Evolutionary conservation across 2,329 filamentous ascomycete species (phyloP).

Genomic region (Cladobotryum protrusum): DNA sequence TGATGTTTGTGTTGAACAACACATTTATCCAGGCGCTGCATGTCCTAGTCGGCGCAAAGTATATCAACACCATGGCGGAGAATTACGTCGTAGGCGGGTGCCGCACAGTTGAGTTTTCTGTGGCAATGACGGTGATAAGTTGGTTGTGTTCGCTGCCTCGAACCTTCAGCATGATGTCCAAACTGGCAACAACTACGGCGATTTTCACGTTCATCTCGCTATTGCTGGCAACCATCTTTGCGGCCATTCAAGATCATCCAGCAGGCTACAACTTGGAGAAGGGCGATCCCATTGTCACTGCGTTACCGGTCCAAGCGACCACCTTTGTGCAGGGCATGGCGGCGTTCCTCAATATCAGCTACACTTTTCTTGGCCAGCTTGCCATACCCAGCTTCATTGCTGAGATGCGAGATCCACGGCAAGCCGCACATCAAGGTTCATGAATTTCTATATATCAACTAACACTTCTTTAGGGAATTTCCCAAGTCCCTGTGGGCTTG

Average conservation of each 20-base stretch:
- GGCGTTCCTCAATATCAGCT: constrained; percentile 91
- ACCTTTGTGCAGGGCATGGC: constrained; percentile 78
- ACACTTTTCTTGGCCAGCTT: constrained; percentile 94
- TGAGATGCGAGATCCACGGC: constrained; percentile 69
- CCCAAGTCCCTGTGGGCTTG: constrained; percentile 89
- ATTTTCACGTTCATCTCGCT: constrained; percentile 88
- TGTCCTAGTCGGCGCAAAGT: constrained; percentile 77
- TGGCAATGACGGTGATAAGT: constrained; percentile 67
- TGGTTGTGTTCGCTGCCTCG: constrained; percentile 76
- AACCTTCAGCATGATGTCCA: constrained; percentile 75
- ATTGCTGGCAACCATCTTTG: constrained; percentile 74
- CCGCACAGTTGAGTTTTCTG: constrained; percentile 75
- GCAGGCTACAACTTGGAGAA: constrained; percentile 52
- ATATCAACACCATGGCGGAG: constrained; percentile 80
- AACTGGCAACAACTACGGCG: constrained; percentile 72
- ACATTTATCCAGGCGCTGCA: constrained; percentile 83
- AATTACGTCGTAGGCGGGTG: constrained; percentile 54
- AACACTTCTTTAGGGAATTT: constrained; percentile 56
- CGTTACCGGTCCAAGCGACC: constrained; percentile 61
- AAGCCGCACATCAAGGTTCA: constrained; percentile 11
- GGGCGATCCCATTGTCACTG: constrained; percentile 63
- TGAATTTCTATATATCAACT: background rate
- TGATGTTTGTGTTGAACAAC: constrained; percentile 93
- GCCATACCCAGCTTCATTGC: constrained; percentile 92
- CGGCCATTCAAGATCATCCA: constrained; percentile 68